Percentiles rank a stretch among this genome's conserved stretches.
These are phyloP conservation scores for Pythium brachiatum DNA, from an alignment of 352 stramenopile genomes.

Conservation along the genomic window DNA sequence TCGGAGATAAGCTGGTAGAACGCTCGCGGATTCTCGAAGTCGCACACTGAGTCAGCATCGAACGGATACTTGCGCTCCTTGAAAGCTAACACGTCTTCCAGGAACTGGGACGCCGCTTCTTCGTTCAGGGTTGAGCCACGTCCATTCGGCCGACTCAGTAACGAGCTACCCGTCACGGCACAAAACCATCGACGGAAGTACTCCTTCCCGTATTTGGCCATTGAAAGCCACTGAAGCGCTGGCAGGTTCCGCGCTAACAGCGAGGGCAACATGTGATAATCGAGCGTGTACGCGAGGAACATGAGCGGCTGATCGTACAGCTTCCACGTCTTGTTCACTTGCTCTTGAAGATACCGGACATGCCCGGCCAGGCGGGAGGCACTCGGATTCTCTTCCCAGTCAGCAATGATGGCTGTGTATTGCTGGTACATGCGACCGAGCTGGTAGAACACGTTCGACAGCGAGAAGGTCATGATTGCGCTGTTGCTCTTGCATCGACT, in stretches of 20 bases:
- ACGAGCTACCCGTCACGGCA: background rate
- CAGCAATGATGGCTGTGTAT: slow-evolving; percentile 60
- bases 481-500: slow-evolving; percentile 1
- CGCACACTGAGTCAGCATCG: slow-evolving; percentile 61
- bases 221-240: slow-evolving; percentile 66
- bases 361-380: slow-evolving; percentile 47
- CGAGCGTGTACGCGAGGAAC: slow-evolving; percentile 67
- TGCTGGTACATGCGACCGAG: slow-evolving; percentile 80
- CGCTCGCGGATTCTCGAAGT: slow-evolving; percentile 71
- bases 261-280: slow-evolving; percentile 64
- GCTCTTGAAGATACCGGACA: slow-evolving; percentile 53
- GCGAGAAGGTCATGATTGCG: slow-evolving; percentile 38
- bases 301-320: slow-evolving; percentile 74
- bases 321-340: slow-evolving; percentile 69
- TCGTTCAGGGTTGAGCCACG: slow-evolving; percentile 36
- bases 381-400: slow-evolving; percentile 63
- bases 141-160: background rate
- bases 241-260: slow-evolving; percentile 47
- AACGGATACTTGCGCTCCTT: slow-evolving; percentile 81
- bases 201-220: slow-evolving; percentile 75
- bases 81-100: slow-evolving; percentile 69
- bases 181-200: slow-evolving; percentile 78
- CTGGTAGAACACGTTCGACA: slow-evolving; percentile 75
- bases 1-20: slow-evolving; percentile 81
- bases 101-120: slow-evolving; percentile 57